Evolutionary conservation across 352 stramenopile species (phyloP).

Genomic region (Blastocystis sp.): DNA sequence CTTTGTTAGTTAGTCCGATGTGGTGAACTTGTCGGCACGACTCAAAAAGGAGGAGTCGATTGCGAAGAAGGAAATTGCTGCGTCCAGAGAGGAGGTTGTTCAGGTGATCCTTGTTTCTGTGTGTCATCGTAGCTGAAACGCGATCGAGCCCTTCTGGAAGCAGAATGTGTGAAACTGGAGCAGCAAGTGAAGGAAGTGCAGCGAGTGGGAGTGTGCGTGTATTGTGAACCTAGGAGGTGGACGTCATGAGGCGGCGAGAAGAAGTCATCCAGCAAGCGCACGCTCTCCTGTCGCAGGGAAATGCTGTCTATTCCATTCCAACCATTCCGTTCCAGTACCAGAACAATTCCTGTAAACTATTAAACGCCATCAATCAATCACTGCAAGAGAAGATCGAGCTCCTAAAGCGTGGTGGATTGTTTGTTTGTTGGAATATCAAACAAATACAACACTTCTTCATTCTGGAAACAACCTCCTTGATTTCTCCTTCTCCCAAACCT

Average conservation of each 20-base stretch:
- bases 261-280: neutral
- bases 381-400: slow-evolving; percentile 18
- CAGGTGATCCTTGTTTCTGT: neutral
- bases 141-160: neutral
- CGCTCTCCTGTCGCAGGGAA: neutral
- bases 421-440: neutral
- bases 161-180: neutral
- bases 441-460: neutral
- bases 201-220: neutral
- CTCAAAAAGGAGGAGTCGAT: neutral
- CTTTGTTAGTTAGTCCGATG: neutral
- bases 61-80: slow-evolving; percentile 11
- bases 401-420: neutral
- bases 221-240: neutral
- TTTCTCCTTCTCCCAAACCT: neutral
- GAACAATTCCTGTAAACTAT: neutral
- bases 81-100: neutral
- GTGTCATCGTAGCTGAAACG: neutral
- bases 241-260: neutral
- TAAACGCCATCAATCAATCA: neutral
- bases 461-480: neutral
- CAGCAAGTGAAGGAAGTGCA: neutral
- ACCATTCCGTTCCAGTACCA: neutral
- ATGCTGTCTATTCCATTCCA: neutral
- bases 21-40: neutral